phyloP scores from a whole-genome alignment of 2,329 filamentous ascomycete genomes.

The Epichloe gansuensis region DNA sequence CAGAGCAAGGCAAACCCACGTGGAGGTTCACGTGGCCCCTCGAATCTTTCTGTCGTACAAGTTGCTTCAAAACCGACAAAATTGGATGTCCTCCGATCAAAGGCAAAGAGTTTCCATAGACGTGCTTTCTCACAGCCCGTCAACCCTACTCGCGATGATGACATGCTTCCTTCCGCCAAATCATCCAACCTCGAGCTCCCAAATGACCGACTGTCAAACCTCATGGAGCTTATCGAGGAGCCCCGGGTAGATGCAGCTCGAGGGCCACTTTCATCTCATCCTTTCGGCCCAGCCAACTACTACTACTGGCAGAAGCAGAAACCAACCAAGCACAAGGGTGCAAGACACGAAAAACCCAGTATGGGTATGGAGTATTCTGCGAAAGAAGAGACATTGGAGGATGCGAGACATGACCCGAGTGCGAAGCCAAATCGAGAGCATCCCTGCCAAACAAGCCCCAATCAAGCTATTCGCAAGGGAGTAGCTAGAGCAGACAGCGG shows the following conservation, averaged over 20 bases:
- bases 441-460: constrained; percentile 1
- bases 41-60: not conserved
- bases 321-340: not conserved
- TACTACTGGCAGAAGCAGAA: not conserved
- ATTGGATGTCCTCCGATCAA: not conserved
- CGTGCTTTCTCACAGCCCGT: not conserved
- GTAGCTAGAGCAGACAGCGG: constrained; percentile 32
- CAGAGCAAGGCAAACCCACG: not conserved
- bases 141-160: not conserved
- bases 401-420: constrained; percentile 29
- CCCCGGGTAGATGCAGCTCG: not conserved
- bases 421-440: constrained; percentile 23
- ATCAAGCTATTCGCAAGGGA: constrained; percentile 7
- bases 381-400: constrained; percentile 22
- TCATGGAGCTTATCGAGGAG: constrained; percentile 3
- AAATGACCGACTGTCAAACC: not conserved
- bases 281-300: not conserved
- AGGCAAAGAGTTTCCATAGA: not conserved
- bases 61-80: not conserved
- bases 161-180: not conserved
- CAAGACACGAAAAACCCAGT: not conserved
- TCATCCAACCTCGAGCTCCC: not conserved
- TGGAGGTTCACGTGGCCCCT: not conserved
- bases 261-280: not conserved
- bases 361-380: constrained; percentile 17